A percentile compares a stretch with the other conserved stretches of the same genome.
These are phyloP conservation scores for Salvia miltiorrhiza DNA, from an alignment of 257 asterid species.

Conservation along the genomic window DNA sequence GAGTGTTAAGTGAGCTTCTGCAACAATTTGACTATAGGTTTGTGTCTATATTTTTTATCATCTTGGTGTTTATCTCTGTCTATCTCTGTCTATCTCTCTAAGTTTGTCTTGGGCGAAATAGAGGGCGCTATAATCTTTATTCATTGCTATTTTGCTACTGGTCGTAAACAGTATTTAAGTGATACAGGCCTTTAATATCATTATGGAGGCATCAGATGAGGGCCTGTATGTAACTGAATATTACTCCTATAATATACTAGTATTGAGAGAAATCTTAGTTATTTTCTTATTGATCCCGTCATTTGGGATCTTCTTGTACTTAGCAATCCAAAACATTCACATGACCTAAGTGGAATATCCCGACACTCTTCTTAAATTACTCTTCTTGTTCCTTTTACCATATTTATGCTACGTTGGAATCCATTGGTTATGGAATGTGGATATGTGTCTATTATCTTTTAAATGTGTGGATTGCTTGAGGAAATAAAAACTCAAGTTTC, in stretches of 20 bases:
- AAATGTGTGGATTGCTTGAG: neutral
- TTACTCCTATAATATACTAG: neutral
- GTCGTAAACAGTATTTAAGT: neutral
- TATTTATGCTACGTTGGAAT: neutral
- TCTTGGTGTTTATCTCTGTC: neutral
- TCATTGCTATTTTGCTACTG: neutral
- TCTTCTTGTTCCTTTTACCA: neutral
- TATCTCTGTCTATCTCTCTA: neutral
- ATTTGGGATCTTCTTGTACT: neutral
- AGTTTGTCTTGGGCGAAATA: conserved; percentile 4
- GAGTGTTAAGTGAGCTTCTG: neutral
- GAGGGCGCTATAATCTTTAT: neutral
- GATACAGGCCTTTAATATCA: neutral
- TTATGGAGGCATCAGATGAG: neutral
- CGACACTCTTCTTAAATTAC: conserved; percentile 2
- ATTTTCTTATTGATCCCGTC: neutral
- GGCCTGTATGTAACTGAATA: conserved; percentile 1
- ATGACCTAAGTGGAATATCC: neutral
- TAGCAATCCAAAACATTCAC: neutral
- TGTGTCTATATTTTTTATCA: neutral
- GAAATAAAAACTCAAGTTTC: neutral
- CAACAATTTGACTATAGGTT: neutral
- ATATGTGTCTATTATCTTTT: conserved; percentile 2
- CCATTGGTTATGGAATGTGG: conserved; percentile 7
- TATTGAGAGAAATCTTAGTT: neutral